Evolutionary conservation across 1,284 basidiomycete genomes (phyloP).

Genomic region (Phylloporus gajari): DNA sequence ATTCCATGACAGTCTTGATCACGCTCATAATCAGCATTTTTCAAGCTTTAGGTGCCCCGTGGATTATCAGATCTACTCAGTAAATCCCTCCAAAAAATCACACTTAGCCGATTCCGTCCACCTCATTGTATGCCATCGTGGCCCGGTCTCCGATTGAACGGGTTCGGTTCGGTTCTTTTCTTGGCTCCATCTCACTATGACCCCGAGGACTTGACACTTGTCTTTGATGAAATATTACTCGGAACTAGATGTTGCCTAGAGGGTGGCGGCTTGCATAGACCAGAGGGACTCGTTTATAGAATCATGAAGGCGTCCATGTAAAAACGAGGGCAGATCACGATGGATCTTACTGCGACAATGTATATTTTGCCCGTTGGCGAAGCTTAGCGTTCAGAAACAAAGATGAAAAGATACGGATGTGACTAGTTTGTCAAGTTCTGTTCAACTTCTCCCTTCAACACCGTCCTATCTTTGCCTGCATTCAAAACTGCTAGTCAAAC

Average conservation of each 20-base stretch:
- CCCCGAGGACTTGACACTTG: constrained; percentile 20
- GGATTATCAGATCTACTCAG: too few relatives aligned
- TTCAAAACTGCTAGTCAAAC: constrained; percentile 70
- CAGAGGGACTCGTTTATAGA: not conserved
- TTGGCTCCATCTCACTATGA: constrained; percentile 28
- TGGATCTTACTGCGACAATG: constrained; percentile 4
- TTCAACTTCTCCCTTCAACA: constrained; percentile 91
- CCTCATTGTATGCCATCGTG: too few relatives aligned
- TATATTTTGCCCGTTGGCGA: constrained; percentile 1
- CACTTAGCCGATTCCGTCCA: too few relatives aligned
- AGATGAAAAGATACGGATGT: constrained; percentile 14
- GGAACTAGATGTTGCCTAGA: constrained; percentile 35
- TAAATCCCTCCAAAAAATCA: too few relatives aligned
- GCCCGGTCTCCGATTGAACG: constrained; percentile 27
- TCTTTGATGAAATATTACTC: constrained; percentile 40
- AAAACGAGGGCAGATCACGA: not conserved
- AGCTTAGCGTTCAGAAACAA: constrained; percentile 9
- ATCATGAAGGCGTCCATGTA: not conserved
- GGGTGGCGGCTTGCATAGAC: constrained; percentile 34
- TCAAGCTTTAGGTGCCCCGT: constrained; percentile 64
- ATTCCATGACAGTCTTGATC: constrained; percentile 48
- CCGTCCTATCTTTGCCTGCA: constrained; percentile 87
- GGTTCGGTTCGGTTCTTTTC: constrained; percentile 26
- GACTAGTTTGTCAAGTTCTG: constrained; percentile 41
- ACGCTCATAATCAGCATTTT: constrained; percentile 77